These are phyloP conservation scores for Boletus fagicola DNA, from an alignment of 768 basidiomycete species.

Conservation along the genomic window DNA sequence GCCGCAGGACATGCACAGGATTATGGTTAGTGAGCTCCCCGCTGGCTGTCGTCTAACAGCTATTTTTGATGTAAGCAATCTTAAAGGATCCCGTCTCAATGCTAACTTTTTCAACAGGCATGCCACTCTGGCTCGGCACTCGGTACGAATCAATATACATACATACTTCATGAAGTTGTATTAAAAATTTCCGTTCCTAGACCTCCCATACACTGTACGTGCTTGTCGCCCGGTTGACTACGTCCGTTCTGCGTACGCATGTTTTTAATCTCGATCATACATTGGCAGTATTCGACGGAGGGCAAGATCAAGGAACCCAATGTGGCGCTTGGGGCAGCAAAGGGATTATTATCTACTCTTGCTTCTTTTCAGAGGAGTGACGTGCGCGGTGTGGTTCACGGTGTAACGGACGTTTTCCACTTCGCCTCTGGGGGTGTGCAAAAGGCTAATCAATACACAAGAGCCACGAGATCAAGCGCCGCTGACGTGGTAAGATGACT, in stretches of 20 bases:
- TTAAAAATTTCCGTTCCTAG: slow-evolving; percentile 33
- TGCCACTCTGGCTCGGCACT: slow-evolving; percentile 91
- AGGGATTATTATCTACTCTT: slow-evolving; percentile 78
- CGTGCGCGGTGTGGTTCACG: slow-evolving; percentile 71
- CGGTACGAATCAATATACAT: slow-evolving; percentile 42
- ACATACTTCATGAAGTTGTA: neutral
- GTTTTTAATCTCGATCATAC: slow-evolving; percentile 1
- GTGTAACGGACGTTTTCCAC: slow-evolving; percentile 73
- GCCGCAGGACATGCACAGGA: slow-evolving; percentile 63
- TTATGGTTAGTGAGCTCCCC: slow-evolving; percentile 80
- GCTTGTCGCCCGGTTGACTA: neutral
- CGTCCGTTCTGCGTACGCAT: neutral
- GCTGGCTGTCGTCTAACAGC: slow-evolving; percentile 85
- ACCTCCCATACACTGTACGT: slow-evolving; percentile 66
- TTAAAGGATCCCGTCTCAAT: neutral
- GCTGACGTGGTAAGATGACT: slow-evolving; percentile 75
- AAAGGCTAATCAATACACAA: slow-evolving; percentile 62
- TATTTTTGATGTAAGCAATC: slow-evolving; percentile 64
- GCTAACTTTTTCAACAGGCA: slow-evolving; percentile 31
- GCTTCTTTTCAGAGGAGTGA: slow-evolving; percentile 77
- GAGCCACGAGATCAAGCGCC: slow-evolving; percentile 66
- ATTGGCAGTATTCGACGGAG: slow-evolving; percentile 81
- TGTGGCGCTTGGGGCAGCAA: slow-evolving; percentile 80
- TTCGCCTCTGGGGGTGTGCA: slow-evolving; percentile 62
- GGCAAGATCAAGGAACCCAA: slow-evolving; percentile 96